These are phyloP conservation scores for Plasmodium blacklocki DNA, from an alignment of 169 alveolate species.

Conservation along the genomic window DNA sequence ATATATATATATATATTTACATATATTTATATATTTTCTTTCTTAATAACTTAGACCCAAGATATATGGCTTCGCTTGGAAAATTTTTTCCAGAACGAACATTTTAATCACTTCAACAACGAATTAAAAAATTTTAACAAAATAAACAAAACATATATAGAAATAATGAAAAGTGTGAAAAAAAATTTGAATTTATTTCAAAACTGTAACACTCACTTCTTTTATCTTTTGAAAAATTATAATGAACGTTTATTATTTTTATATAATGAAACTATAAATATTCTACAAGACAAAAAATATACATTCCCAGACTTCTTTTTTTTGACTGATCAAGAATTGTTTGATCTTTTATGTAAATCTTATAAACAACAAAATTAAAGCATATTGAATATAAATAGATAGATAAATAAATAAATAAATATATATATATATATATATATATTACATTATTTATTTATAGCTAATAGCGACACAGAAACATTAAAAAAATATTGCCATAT, in stretches of 20 bases:
- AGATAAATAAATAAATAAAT: neutral
- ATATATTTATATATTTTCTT: neutral
- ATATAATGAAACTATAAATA: slow-evolving; percentile 33
- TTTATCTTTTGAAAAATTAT: slow-evolving; percentile 59
- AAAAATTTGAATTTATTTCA: slow-evolving; percentile 58
- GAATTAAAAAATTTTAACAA: slow-evolving; percentile 65
- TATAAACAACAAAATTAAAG: neutral
- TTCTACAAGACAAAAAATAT: slow-evolving; percentile 66
- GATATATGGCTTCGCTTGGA: slow-evolving; percentile 49
- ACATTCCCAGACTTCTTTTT: slow-evolving; percentile 72
- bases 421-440: slow-evolving; percentile 7
- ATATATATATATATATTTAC: neutral
- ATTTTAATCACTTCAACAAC: slow-evolving; percentile 60
- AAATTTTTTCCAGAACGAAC: slow-evolving; percentile 47
- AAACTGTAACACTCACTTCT: slow-evolving; percentile 43
- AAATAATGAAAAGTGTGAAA: slow-evolving; percentile 68
- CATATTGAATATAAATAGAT: neutral
- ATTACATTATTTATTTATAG: slow-evolving; percentile 9
- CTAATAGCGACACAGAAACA: slow-evolving; percentile 38
- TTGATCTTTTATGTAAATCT: slow-evolving; percentile 41
- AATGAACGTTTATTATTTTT: slow-evolving; percentile 50
- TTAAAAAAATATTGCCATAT: slow-evolving; percentile 67
- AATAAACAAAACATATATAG: slow-evolving; percentile 70
- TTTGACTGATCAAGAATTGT: slow-evolving; percentile 49
- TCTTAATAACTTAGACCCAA: slow-evolving; percentile 16